Base-by-base conservation (phyloP, 208 protist genomes). In the Spongospora subterranea region DNA sequence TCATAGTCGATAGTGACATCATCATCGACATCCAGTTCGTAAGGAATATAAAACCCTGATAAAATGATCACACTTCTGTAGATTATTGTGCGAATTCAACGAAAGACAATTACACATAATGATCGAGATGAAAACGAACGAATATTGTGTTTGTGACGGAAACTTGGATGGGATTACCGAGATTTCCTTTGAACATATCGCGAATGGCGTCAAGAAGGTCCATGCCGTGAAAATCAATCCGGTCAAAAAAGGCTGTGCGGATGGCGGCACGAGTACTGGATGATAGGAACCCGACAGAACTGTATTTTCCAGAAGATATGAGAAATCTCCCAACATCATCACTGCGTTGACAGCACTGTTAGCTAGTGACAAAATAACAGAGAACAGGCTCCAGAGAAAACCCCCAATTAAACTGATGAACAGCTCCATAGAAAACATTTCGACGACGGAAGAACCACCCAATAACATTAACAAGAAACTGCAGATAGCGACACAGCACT, bases 121-220 rank as follows among this genome's bases (percentile, higher is more conserved):
- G 50, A 60, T 60, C 24, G 50, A 60, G 50, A 60, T 29, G 13
- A 60, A 60, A 60, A 6, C 24, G 50, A 60, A 24, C 50, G 24
- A 60, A 60, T 29, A 6, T 6, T 6, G 50, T 24, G 24, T 29
- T 60, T 60, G 13, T 6, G 13, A 60, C 13, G 6, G 50, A 60
- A 60, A 60, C 6, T 60, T 29, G 50, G 6, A 6, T 60, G 24
- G n/a, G 35, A 6, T 45, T 6, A 82, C 71, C 71, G n/a, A 82
- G 71, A 43, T 82, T 82, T 6, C 71, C 71, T 82, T 82, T 82
- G n/a, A 40, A 82, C 40, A 82, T 43, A 35, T 82, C 71, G 6
- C 71, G 71, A 82, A 82, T 82, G 13, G 71, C 71, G n/a, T 82
- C 71, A 35, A 82, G 71, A 20, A 82, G 71, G 35, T 82, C 71